A percentile compares a stretch with the other conserved stretches of the same genome.
These are phyloP conservation scores for Microthyrium microscopicum DNA, from an alignment of 2,329 filamentous ascomycete genomes.

Conservation along the genomic window DNA sequence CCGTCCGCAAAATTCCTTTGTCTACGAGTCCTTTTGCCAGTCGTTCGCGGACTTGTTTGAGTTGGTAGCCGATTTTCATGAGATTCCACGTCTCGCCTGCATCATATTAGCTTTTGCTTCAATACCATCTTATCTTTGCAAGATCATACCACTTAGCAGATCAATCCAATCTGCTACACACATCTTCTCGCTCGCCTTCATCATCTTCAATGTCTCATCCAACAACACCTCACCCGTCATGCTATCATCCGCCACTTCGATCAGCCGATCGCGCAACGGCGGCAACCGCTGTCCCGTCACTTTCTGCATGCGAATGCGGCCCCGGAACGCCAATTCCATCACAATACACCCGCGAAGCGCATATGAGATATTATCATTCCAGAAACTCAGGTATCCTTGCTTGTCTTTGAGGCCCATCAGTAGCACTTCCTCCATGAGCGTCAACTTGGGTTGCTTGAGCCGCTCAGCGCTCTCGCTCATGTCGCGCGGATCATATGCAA, in stretches of 20 bases:
- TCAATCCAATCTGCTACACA: constrained; percentile 99
- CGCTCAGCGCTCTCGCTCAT: constrained; percentile 93
- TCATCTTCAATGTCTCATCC: constrained; percentile 98
- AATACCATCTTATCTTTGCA: background rate
- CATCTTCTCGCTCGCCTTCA: constrained; percentile 99
- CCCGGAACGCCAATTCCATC: constrained; percentile 88
- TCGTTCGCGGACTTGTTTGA: constrained; percentile 96
- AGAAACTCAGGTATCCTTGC: constrained; percentile 98
- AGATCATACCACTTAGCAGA: constrained; percentile 73
- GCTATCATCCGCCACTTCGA: constrained; percentile 94
- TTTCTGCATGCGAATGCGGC: constrained; percentile 96
- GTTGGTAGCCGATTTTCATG: constrained; percentile 99
- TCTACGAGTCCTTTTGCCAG: constrained; percentile 94
- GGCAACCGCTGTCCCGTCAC: constrained; percentile 84
- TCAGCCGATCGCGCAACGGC: constrained; percentile 78
- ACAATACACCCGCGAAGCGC: constrained; percentile 95
- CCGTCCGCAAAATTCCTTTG: constrained; percentile 94
- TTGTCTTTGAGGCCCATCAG: constrained; percentile 95
- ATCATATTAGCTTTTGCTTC: constrained; percentile 11
- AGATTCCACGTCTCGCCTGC: constrained; percentile 97
- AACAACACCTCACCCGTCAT: constrained; percentile 92
- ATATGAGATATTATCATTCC: constrained; percentile 99
- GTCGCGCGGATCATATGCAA: constrained; percentile 91
- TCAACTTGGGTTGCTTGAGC: constrained; percentile 95
- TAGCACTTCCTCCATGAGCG: constrained; percentile 95